phyloP scores from a whole-genome alignment of 352 stramenopile genomes.

The Globisporangium perplexum region DNA sequence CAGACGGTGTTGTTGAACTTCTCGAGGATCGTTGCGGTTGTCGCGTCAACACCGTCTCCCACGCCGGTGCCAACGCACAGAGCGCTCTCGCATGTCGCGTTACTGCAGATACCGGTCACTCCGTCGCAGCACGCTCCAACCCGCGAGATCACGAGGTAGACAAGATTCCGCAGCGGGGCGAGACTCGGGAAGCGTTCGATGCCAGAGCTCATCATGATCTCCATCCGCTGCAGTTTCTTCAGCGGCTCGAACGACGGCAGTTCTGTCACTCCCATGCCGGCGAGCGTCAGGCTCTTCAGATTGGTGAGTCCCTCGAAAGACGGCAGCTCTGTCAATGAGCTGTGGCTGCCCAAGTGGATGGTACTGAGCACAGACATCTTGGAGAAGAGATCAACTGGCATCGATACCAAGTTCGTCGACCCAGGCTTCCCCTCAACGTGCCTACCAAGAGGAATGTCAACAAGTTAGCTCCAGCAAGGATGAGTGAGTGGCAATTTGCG shows the following conservation, averaged over 20 bases:
- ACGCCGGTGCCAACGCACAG: background rate
- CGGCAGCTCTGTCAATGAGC: slow-evolving; percentile 13
- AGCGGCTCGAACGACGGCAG: slow-evolving; percentile 17
- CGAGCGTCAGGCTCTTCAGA: slow-evolving; percentile 22
- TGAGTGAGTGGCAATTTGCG: too few species aligned
- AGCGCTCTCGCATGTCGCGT: background rate
- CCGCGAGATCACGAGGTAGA: slow-evolving; percentile 14
- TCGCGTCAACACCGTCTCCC: background rate
- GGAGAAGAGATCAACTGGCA: slow-evolving; percentile 19
- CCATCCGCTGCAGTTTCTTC: slow-evolving; percentile 16
- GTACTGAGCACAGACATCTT: slow-evolving; percentile 23
- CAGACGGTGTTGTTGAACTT: background rate
- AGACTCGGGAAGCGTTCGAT: slow-evolving; percentile 20
- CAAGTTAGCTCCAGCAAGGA: too few species aligned
- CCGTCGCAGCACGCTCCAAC: slow-evolving; percentile 27
- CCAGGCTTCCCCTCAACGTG: background rate
- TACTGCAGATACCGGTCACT: slow-evolving; percentile 6
- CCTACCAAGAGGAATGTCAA: background rate
- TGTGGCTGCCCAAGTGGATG: slow-evolving; percentile 22
- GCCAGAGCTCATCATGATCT: slow-evolving; percentile 11
- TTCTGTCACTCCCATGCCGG: slow-evolving; percentile 13
- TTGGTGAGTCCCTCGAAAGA: slow-evolving; percentile 29
- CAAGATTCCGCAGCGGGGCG: slow-evolving; percentile 13
- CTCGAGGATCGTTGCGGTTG: slow-evolving; percentile 1
- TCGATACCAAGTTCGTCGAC: background rate